Evolutionary conservation across 805 yeast species (phyloP).

Genomic region (Metschnikowia kofuensis): DNA sequence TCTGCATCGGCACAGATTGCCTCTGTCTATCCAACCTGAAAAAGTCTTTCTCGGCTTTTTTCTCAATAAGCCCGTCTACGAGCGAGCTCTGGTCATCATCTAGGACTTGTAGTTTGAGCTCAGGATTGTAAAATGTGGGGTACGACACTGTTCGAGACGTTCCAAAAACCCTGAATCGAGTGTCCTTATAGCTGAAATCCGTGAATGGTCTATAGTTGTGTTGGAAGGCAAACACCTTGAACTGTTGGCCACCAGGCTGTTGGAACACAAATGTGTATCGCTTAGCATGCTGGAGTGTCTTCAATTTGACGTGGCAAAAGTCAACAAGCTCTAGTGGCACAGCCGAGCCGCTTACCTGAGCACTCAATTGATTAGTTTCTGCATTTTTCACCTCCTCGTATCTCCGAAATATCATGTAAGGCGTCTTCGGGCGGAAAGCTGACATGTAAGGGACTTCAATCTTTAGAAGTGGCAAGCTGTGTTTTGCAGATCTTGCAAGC

Average conservation of each 20-base stretch:
- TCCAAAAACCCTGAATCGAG: constrained; percentile 39
- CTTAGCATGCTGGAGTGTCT: constrained; percentile 24
- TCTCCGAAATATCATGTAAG: constrained; percentile 31
- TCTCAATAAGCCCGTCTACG: constrained; percentile 32
- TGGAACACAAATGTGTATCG: constrained; percentile 30
- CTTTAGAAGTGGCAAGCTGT: constrained; percentile 34
- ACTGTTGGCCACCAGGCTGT: constrained; percentile 14
- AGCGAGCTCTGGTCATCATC: constrained; percentile 35
- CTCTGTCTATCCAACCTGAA: neutral
- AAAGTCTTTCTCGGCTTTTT: constrained; percentile 10
- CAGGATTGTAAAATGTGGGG: constrained; percentile 28
- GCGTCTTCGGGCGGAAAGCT: constrained; percentile 31
- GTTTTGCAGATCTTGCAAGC: neutral
- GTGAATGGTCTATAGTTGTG: constrained; percentile 35
- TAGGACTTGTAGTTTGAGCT: constrained; percentile 30
- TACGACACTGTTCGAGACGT: constrained; percentile 29
- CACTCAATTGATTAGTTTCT: no score
- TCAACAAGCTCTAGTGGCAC: constrained; percentile 17
- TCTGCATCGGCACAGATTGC: neutral
- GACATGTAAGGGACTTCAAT: constrained; percentile 37
- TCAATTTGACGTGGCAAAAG: constrained; percentile 32
- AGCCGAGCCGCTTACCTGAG: neutral
- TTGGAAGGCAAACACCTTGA: constrained; percentile 32
- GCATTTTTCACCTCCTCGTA: constrained; percentile 10
- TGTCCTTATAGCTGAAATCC: constrained; percentile 35